A percentile compares a stretch with the other conserved stretches of the same genome.
These are phyloP conservation scores for Sclerotinia glacialis DNA, from an alignment of 2,329 filamentous ascomycete species.

Conservation along the genomic window DNA sequence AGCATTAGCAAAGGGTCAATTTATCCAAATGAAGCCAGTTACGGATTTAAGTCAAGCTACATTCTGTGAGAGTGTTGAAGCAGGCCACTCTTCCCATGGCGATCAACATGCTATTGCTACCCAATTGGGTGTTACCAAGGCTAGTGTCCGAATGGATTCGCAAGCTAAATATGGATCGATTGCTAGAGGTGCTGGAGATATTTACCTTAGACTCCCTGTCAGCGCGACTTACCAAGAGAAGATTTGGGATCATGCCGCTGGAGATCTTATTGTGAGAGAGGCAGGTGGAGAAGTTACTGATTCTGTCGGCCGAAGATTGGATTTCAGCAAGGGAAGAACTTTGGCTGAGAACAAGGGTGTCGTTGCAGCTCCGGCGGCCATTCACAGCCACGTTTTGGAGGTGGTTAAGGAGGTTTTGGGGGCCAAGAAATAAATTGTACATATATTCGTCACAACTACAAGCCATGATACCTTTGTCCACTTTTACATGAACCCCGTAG, in stretches of 20 bases:
- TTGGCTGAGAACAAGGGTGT: constrained; percentile 90
- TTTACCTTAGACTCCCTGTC: constrained; percentile 87
- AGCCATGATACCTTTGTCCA: constrained; percentile 8
- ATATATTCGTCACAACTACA: constrained; percentile 11
- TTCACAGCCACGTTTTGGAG: constrained; percentile 73
- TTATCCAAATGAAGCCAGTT: constrained; percentile 78
- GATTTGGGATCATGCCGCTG: constrained; percentile 98
- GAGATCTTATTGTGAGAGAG: constrained; percentile 90
- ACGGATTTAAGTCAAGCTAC: constrained; percentile 74
- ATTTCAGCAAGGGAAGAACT: constrained; percentile 85
- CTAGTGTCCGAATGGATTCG: constrained; percentile 94
- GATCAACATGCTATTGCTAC: constrained; percentile 83
- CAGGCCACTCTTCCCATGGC: constrained; percentile 83
- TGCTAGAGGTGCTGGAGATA: constrained; percentile 86
- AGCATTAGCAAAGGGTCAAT: constrained; percentile 53
- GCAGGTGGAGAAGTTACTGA: constrained; percentile 92
- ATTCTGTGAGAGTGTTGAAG: constrained; percentile 96
- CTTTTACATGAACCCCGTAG: constrained; percentile 17
- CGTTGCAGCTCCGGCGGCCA: constrained; percentile 75
- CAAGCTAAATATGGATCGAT: constrained; percentile 98
- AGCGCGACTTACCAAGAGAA: constrained; percentile 92
- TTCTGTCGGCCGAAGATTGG: constrained; percentile 75
- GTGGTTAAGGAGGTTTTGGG: constrained; percentile 77
- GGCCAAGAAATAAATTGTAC: constrained; percentile 41
- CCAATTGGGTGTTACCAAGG: constrained; percentile 80